Conservation (phyloP, 1,284 basidiomycete species). For the Tausonia pullulans region DNA sequence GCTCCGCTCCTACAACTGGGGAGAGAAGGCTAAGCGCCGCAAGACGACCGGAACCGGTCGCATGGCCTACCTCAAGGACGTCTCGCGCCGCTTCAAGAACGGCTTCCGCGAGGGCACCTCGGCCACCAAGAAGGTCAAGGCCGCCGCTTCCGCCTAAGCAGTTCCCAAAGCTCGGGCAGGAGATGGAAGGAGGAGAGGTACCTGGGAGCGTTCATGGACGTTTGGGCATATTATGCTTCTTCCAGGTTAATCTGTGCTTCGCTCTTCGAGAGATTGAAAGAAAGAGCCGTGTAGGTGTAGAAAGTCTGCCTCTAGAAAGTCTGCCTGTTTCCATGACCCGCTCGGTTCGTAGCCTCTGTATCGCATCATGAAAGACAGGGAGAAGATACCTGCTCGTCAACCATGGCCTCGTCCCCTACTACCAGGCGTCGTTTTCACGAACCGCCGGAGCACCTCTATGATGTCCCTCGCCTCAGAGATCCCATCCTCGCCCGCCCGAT, state of each 20-base stretch:
- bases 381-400: too few species aligned
- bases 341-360: too few species aligned
- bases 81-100: constrained; percentile 86
- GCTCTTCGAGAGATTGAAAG: too few species aligned
- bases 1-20: constrained; percentile 47
- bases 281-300: too few species aligned
- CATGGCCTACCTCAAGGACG: constrained; percentile 87
- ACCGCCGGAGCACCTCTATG: not conserved
- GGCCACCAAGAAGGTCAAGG: constrained; percentile 41
- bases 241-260: too few species aligned
- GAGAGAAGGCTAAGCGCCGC: constrained; percentile 96
- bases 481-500: not conserved
- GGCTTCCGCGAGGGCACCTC: constrained; percentile 61
- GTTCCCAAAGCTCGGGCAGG: too few species aligned
- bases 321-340: too few species aligned
- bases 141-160: constrained; percentile 9
- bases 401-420: not conserved
- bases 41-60: constrained; percentile 95
- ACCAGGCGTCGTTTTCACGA: not conserved
- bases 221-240: too few species aligned
- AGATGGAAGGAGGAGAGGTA: too few species aligned
- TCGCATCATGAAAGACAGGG: too few species aligned
- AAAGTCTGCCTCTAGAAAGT: too few species aligned
- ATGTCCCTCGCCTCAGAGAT: constrained; percentile 1
- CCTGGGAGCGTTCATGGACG: too few species aligned